These are phyloP conservation scores for Kregervanrija pseudodelftensis DNA, from an alignment of 805 yeast species.

Conservation along the genomic window DNA sequence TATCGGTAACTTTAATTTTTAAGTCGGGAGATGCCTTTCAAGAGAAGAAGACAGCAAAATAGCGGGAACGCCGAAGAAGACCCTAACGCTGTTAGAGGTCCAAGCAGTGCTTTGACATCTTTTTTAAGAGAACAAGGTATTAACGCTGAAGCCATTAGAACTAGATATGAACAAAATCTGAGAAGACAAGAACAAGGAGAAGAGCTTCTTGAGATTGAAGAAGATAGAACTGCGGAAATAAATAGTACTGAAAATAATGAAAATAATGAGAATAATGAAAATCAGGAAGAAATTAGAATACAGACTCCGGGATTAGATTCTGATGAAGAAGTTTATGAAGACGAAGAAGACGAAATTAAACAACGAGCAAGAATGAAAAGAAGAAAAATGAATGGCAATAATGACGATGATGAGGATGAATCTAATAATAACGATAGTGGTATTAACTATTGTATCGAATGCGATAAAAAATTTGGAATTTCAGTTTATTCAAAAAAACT, in stretches of 20 bases:
- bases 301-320: constrained; percentile 7
- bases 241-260: constrained; percentile 6
- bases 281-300: constrained; percentile 12
- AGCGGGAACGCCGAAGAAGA: constrained; percentile 6
- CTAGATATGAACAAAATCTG: constrained; percentile 26
- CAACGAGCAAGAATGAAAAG: constrained; percentile 22
- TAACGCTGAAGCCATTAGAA: constrained; percentile 69
- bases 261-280: constrained; percentile 18
- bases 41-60: constrained; percentile 14
- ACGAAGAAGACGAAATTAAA: constrained; percentile 28
- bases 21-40: constrained; percentile 15
- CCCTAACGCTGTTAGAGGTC: constrained; percentile 34
- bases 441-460: constrained; percentile 46
- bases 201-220: constrained; percentile 14
- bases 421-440: constrained; percentile 13
- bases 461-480: constrained; percentile 51
- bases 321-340: constrained; percentile 13
- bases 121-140: constrained; percentile 86
- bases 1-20: too few relatives aligned
- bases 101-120: constrained; percentile 86
- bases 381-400: constrained; percentile 20
- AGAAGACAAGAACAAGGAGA: constrained; percentile 28
- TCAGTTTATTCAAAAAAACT: constrained; percentile 56
- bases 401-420: constrained; percentile 39
- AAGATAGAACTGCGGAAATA: constrained; percentile 3